Base-by-base conservation (phyloP, 768 basidiomycete genomes). In the Cystoderma amianthinum region DNA sequence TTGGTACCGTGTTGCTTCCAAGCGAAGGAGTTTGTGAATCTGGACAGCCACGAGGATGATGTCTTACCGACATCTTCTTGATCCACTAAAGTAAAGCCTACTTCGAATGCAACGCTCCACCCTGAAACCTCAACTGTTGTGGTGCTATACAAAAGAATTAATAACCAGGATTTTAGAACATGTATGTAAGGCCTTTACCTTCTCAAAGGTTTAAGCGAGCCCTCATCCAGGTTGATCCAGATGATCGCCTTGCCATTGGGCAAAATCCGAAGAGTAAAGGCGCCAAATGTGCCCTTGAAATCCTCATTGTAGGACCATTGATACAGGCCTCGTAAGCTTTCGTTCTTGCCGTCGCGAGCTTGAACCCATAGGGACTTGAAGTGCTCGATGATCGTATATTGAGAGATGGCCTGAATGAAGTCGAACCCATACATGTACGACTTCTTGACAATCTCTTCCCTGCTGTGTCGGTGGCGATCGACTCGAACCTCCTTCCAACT, bases 21-120 rank as follows among this genome's bases (percentile, higher is more conserved):
- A 25, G 44, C 36, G 23, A 42, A 38, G 21, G 32, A 43, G 34
- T 37, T 30, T 13, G 15, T 36, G 6, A 43, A 43, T 17, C 42
- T 42, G 5, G 33, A 12, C 28, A 42, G n/a, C 41, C 41, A 42
- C 13, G 42, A 43, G n/a, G 39, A 32, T 10, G 44, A 42, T n/a
- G 39, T 23, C 7, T 39, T 11, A 20, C 20, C 33, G 17, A 34
- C 23, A 13, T 48, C 36, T 17, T 41, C 32, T 19, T 41, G 32
- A 15, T 39, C 38, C 9, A 32, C 18, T 13, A 46, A 17, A 24
- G 23, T 49, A 21, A 49, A 19, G 13, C 43, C 32, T 15, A 49
- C 42, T 39, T 49, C 48, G 32, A 49, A 49, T 13, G 48, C 48
- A 10, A 49, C 30, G 32, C 45, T 49, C 48, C 48, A 49, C 17